phyloP scores from a whole-genome alignment of 2,329 filamentous ascomycete genomes.

The Penicillium sp. region DNA sequence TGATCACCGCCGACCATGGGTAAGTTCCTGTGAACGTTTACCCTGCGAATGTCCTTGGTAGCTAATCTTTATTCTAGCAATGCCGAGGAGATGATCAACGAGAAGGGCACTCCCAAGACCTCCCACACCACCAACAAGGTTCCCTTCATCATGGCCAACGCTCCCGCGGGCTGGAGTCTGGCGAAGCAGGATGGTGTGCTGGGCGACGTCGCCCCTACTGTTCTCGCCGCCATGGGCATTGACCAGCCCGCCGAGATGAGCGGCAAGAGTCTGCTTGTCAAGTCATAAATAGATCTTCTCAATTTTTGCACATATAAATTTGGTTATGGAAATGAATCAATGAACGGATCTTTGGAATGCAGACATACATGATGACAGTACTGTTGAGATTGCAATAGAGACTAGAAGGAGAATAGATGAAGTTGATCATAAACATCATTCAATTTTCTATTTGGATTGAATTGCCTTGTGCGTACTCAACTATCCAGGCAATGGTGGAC shows the following conservation, averaged over 20 bases:
- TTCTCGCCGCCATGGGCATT: conserved; percentile 85
- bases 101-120: conserved; percentile 94
- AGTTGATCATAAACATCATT: no score
- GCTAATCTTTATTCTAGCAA: conserved; percentile 52
- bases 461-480: no score
- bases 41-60: background rate
- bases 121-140: conserved; percentile 98
- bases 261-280: conserved; percentile 74
- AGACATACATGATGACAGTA: conserved; percentile 11
- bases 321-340: conserved; percentile 23
- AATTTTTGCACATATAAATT: conserved; percentile 11
- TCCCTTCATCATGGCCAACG: conserved; percentile 96
- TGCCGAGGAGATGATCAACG: conserved; percentile 97
- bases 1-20: conserved; percentile 94
- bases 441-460: no score
- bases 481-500: no score
- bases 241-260: conserved; percentile 89
- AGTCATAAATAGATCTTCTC: conserved; percentile 41
- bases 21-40: conserved; percentile 35
- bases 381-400: background rate
- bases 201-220: conserved; percentile 92
- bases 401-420: background rate
- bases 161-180: conserved; percentile 79
- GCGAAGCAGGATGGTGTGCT: conserved; percentile 83
- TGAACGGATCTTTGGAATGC: conserved; percentile 17